phyloP scores from a whole-genome alignment of 2,329 filamentous ascomycete species.

The Colletotrichum noveboracense region DNA sequence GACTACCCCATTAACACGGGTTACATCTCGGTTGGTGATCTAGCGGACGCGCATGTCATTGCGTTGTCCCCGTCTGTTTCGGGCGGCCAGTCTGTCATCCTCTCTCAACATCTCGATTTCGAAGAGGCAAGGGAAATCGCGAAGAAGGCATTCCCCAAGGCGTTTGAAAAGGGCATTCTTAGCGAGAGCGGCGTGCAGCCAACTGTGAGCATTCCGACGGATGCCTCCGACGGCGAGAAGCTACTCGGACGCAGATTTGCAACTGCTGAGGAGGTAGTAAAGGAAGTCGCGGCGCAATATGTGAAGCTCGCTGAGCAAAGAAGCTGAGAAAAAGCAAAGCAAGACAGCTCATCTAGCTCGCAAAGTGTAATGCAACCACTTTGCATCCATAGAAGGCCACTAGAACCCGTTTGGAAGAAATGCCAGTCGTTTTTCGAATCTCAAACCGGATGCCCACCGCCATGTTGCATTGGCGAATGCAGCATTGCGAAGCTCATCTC shows the following conservation, averaged over 20 bases:
- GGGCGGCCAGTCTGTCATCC: conserved; percentile 25
- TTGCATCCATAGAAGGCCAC: background rate
- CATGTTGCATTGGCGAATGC: background rate
- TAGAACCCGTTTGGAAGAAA: background rate
- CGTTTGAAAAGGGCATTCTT: background rate
- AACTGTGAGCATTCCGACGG: conserved; percentile 12
- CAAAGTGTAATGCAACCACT: background rate
- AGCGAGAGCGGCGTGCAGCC: background rate
- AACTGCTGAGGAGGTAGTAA: conserved; percentile 36
- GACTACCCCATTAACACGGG: conserved; percentile 26
- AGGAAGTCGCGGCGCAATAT: conserved; percentile 36
- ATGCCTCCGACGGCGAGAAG: conserved; percentile 32
- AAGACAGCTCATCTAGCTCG: background rate
- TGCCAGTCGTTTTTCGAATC: background rate
- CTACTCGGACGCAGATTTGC: conserved; percentile 35
- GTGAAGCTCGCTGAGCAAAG: conserved; percentile 26
- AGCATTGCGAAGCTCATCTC: background rate
- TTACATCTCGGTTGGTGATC: conserved; percentile 40
- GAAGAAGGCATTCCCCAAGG: background rate
- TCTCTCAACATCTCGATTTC: background rate
- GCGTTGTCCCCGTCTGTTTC: conserved; percentile 35
- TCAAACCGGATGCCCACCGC: background rate
- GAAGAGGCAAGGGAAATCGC: background rate
- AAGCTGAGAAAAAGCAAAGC: background rate
- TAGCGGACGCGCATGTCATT: conserved; percentile 39